Percentiles rank a stretch among this genome's conserved stretches.
phyloP scores from a whole-genome alignment of 805 yeast genomes.

The Vanderwaltozyma polyspora region DNA sequence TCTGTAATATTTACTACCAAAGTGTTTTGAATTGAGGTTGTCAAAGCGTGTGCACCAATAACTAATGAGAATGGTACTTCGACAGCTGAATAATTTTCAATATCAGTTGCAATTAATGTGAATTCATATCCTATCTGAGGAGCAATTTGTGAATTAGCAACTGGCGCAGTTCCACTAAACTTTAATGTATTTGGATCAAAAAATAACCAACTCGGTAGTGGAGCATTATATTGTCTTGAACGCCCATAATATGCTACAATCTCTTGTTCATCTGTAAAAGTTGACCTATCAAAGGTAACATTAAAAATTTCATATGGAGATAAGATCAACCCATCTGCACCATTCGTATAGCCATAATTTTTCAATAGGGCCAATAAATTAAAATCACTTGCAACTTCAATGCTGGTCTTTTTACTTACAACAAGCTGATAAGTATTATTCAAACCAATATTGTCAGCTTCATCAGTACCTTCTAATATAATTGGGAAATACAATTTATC shows the following conservation, averaged over 20 bases:
- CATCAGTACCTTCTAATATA: constrained; percentile 52
- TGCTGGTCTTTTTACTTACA: constrained; percentile 45
- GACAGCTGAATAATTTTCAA: constrained; percentile 60
- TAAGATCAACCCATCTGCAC: constrained; percentile 60
- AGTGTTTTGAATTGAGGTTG: constrained; percentile 50
- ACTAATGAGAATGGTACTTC: constrained; percentile 58
- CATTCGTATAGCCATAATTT: constrained; percentile 64
- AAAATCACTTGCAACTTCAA: constrained; percentile 31
- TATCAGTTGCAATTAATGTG: constrained; percentile 69
- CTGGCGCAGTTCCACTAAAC: constrained; percentile 82
- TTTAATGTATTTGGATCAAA: constrained; percentile 53
- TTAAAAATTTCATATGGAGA: constrained; percentile 57
- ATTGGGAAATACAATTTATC: constrained; percentile 40
- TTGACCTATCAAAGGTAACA: constrained; percentile 48
- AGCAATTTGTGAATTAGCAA: constrained; percentile 75
- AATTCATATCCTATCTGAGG: constrained; percentile 68
- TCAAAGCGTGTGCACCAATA: constrained; percentile 81
- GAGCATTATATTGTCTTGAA: constrained; percentile 60
- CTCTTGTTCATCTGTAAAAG: constrained; percentile 45
- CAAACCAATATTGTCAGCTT: constrained; percentile 34
- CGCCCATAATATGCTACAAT: constrained; percentile 64
- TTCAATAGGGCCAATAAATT: constrained; percentile 40
- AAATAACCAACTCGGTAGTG: constrained; percentile 81
- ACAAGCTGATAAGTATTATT: constrained; percentile 46
- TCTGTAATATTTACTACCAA: constrained; percentile 57